Evolutionary conservation across 23 red algal species (phyloP), one percentile per base, ranked within the genome.

Genomic region (Rhodosorus marinus): DNA sequence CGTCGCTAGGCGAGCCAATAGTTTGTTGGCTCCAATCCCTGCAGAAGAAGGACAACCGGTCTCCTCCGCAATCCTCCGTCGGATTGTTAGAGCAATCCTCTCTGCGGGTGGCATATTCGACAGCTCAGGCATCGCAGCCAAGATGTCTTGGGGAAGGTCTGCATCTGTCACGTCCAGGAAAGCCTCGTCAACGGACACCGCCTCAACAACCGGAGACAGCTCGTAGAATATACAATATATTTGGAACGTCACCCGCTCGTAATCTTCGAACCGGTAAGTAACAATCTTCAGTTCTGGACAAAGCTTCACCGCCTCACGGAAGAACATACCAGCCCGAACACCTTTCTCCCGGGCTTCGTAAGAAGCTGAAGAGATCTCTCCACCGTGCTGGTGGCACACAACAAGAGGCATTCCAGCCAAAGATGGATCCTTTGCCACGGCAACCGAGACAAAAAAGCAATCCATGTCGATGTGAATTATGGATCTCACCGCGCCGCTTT

Each of bases 401-500:
- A 76, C 90, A 14, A 98, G 54, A 27, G 69, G 72, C 20, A 59
- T 61, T 3, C 75, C 77, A 21, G 34, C 48, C 33, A 98, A 64
- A 21, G 60, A 52, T 6, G 90, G 90, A 5, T 57, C 46, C 14
- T 51, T 59, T 53, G 57, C 42, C 31, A 85, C 54, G 8, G 90
- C 70, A 9, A 98, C 76, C 23, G 78, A 80, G 8, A 74, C 90
- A 57, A 98, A 98, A 47, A 98, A 98, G 5, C 57, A 60, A 54
- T 98, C 90, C 72, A 98, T 85, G 58, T 98, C 90, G 25, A 85
- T 66, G 71, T 98, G 90, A 42, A 98, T 53, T 3, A 98, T 69
- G 57, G 81, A 49, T 11, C 90, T 38, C 15, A 30, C 9, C 8
- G 33, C 6, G 29, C 33, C 2, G n/a, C n/a, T n/a, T n/a, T n/a